Conservation (phyloP, 1,284 basidiomycete genomes). For the Pisolithus thermaeus region DNA sequence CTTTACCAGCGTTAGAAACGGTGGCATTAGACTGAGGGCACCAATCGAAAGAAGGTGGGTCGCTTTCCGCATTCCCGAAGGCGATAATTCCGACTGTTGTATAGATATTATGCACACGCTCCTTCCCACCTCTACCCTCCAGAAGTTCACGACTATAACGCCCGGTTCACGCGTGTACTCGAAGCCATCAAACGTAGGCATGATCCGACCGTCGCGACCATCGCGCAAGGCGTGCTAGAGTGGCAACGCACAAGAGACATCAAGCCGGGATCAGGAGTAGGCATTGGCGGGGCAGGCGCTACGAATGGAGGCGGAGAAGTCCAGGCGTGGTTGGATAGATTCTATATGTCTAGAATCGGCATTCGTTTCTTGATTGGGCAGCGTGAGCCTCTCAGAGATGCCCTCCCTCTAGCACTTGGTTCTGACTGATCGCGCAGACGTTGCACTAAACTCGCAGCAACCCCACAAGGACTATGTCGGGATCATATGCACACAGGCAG, state of each 20-base stretch:
- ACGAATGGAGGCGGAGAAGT: constrained; percentile 80
- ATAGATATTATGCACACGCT: constrained; percentile 82
- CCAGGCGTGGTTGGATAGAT: constrained; percentile 94
- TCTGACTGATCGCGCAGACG: constrained; percentile 46
- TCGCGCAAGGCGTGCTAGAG: constrained; percentile 85
- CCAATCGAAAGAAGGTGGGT: constrained; percentile 67
- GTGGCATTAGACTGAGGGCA: constrained; percentile 57
- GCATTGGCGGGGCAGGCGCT: constrained; percentile 27
- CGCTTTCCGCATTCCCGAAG: constrained; percentile 4
- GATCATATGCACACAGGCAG: constrained; percentile 95
- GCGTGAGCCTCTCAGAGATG: constrained; percentile 44
- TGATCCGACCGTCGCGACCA: constrained; percentile 96
- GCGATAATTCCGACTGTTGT: background rate
- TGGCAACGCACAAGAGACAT: constrained; percentile 54
- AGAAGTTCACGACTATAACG: constrained; percentile 92
- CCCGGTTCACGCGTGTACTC: constrained; percentile 82
- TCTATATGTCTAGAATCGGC: constrained; percentile 96
- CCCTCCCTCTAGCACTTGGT: background rate
- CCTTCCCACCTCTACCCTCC: constrained; percentile 78
- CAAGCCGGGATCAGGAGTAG: constrained; percentile 24
- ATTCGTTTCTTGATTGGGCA: constrained; percentile 95
- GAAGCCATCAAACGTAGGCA: constrained; percentile 92
- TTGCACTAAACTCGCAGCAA: constrained; percentile 87
- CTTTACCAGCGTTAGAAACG: constrained; percentile 27
- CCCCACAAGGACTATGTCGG: constrained; percentile 92